Percentiles rank a stretch among this genome's conserved stretches.
Evolutionary conservation across 2,329 filamentous ascomycete genomes (phyloP).

Genomic region (Claviceps capensis): DNA sequence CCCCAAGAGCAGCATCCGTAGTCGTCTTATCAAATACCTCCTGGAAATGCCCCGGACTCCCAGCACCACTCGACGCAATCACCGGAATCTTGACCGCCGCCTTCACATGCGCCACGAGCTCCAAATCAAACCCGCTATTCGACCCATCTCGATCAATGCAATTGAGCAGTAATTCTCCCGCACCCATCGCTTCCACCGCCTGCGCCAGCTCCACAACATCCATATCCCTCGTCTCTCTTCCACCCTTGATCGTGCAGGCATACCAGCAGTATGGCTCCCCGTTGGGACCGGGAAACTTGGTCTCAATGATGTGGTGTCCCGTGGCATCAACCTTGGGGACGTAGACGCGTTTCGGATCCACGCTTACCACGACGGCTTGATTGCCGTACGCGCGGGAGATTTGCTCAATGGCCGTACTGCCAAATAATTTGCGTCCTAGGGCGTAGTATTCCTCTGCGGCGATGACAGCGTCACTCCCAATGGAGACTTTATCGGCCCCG

Average conservation of each 20-base stretch:
- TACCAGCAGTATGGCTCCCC: constrained; percentile 89
- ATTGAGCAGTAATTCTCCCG: constrained; percentile 88
- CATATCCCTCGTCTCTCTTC: constrained; percentile 83
- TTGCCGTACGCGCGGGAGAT: constrained; percentile 90
- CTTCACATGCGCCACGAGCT: constrained; percentile 84
- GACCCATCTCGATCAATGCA: constrained; percentile 96
- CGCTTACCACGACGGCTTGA: constrained; percentile 90
- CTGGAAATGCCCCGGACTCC: constrained; percentile 73
- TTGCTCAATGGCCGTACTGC: constrained; percentile 85
- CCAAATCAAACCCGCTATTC: constrained; percentile 87
- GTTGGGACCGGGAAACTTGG: constrained; percentile 52
- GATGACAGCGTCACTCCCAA: constrained; percentile 85
- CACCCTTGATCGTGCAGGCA: constrained; percentile 92
- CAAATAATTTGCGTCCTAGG: constrained; percentile 52
- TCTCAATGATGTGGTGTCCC: constrained; percentile 61
- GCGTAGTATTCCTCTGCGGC: constrained; percentile 87
- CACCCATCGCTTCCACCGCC: constrained; percentile 91
- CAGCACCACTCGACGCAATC: constrained; percentile 87
- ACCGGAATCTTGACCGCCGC: constrained; percentile 78
- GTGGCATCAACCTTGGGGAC: constrained; percentile 58
- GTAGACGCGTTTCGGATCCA: constrained; percentile 88
- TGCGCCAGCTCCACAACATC: constrained; percentile 79
- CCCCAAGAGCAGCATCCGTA: constrained; percentile 86
- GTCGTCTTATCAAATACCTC: constrained; percentile 78
- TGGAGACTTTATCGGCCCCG: constrained; percentile 93